A percentile compares a stretch with the other conserved stretches of the same genome.
phyloP scores from a whole-genome alignment of 148 eudicot genomes.

The Heliamphora exappendiculata region DNA sequence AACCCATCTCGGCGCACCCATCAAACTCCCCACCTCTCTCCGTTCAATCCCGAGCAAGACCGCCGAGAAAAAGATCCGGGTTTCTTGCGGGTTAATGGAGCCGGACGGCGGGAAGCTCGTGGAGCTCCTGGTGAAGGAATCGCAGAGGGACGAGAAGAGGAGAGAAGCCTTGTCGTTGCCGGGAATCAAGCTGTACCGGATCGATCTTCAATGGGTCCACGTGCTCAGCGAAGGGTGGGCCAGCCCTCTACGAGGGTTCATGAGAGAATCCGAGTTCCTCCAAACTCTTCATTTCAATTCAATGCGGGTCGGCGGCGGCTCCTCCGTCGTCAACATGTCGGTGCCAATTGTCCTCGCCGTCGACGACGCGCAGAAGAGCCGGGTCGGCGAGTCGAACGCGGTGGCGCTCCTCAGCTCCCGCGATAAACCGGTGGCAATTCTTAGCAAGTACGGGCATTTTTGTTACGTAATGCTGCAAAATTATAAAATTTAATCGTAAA shows the following conservation, averaged over 20 bases:
- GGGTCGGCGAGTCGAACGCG: constrained; percentile 33
- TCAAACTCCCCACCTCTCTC: neutral
- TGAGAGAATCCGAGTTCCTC: constrained; percentile 95
- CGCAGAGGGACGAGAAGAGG: constrained; percentile 23
- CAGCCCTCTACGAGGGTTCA: constrained; percentile 81
- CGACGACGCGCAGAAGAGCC: constrained; percentile 43
- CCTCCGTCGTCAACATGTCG: constrained; percentile 75
- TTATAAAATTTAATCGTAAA: too few relatives aligned
- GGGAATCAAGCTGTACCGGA: constrained; percentile 36
- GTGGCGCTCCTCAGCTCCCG: constrained; percentile 56
- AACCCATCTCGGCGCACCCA: constrained; percentile 14
- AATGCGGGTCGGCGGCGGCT: constrained; percentile 57
- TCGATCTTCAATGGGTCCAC: constrained; percentile 87
- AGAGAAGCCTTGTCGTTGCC: constrained; percentile 35
- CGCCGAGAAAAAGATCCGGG: constrained; percentile 14
- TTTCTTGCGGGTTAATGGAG: constrained; percentile 45
- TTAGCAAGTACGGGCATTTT: constrained; percentile 49
- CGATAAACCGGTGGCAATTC: constrained; percentile 52
- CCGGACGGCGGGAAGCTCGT: constrained; percentile 85
- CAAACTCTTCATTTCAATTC: constrained; percentile 99
- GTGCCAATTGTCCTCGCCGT: constrained; percentile 86
- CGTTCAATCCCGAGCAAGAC: constrained; percentile 2
- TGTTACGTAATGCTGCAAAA: too few relatives aligned
- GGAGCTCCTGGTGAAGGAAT: constrained; percentile 38
- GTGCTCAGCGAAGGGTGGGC: constrained; percentile 98